These are phyloP conservation scores for Sporothrix variecibatus DNA, from an alignment of 2,329 filamentous ascomycete species.

Conservation along the genomic window DNA sequence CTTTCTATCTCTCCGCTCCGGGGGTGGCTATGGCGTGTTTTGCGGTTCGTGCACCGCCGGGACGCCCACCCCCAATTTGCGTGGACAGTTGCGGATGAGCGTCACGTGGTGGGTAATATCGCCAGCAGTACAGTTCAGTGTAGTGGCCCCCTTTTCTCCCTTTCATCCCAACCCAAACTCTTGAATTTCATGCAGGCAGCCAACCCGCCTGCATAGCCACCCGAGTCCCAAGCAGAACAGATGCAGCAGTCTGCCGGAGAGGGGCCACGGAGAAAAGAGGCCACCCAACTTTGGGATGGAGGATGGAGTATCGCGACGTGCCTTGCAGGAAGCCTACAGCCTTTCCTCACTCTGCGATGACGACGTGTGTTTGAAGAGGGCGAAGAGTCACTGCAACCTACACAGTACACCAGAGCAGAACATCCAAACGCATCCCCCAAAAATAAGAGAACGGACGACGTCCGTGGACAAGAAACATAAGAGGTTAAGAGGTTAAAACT, in stretches of 20 bases:
- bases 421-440: neutral
- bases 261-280: neutral
- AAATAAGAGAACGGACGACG: neutral
- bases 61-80: neutral
- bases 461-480: slow-evolving; percentile 5
- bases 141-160: neutral
- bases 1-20: neutral
- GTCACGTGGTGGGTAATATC: slow-evolving; percentile 8
- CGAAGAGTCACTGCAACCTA: neutral
- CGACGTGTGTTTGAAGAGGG: neutral
- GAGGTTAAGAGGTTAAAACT: neutral
- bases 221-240: neutral
- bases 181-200: slow-evolving; percentile 7
- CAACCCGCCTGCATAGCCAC: slow-evolving; percentile 14
- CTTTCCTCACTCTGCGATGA: neutral
- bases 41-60: slow-evolving; percentile 2
- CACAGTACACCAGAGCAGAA: too few relatives aligned
- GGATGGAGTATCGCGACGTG: neutral
- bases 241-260: neutral
- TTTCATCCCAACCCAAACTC: neutral
- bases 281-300: neutral
- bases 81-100: neutral
- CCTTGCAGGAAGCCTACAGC: neutral
- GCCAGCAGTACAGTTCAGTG: neutral
- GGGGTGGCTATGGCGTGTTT: slow-evolving; percentile 19